Conservation (phyloP, 148 eudicot genomes). For the Fagopyrum homotropicum region DNA sequence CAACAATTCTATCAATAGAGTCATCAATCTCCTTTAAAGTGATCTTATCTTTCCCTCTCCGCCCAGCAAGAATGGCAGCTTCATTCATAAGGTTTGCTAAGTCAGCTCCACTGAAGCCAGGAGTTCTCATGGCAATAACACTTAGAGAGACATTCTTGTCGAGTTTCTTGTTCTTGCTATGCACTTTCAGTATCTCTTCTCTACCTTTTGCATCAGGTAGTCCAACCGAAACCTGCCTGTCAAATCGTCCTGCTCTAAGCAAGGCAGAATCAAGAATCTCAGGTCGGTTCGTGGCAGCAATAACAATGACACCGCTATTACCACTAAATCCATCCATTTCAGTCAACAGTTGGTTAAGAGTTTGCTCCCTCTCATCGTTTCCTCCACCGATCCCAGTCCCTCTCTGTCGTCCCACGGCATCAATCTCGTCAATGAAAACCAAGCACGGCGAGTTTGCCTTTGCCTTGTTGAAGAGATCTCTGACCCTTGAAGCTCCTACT, state of each 20-base stretch:
- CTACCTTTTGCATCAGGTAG: conserved; percentile 72
- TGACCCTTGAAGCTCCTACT: conserved; percentile 78
- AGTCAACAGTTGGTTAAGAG: conserved; percentile 72
- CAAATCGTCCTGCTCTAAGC: conserved; percentile 73
- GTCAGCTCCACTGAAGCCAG: conserved; percentile 88
- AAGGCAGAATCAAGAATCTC: conserved; percentile 80
- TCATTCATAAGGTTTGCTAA: conserved; percentile 85
- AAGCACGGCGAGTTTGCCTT: conserved; percentile 66
- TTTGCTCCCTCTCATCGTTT: conserved; percentile 82
- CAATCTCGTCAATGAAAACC: conserved; percentile 83
- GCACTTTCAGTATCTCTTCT: conserved; percentile 69
- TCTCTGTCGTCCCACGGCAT: conserved; percentile 84
- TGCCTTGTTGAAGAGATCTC: conserved; percentile 82
- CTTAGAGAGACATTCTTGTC: conserved; percentile 49
- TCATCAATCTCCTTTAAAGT: conserved; percentile 68
- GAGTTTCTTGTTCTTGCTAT: conserved; percentile 61
- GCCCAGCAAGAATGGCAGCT: conserved; percentile 85
- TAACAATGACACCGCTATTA: conserved; percentile 66
- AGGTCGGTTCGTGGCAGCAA: conserved; percentile 85
- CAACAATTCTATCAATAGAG: conserved; percentile 71
- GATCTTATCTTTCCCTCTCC: conserved; percentile 65
- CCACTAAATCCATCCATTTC: conserved; percentile 85
- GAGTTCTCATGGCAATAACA: conserved; percentile 76
- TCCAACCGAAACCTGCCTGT: conserved; percentile 64
- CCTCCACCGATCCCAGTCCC: conserved; percentile 92